Conservation (phyloP, 345 rosid species). For the Rhizophora mangle region DNA sequence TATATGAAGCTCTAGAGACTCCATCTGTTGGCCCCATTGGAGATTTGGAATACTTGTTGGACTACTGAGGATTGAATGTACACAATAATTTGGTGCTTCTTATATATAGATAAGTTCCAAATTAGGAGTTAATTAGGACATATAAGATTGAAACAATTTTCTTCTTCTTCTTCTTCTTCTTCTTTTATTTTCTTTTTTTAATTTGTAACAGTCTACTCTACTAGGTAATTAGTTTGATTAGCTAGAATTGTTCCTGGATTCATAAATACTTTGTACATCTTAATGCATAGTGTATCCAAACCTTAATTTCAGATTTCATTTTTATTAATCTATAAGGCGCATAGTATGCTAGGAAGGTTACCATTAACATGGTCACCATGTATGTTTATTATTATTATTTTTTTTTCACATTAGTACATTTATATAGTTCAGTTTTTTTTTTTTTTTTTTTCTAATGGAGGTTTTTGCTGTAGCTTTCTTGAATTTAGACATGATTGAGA, state of each 20-base stretch:
- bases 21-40: constrained; percentile 25
- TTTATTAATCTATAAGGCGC: constrained; percentile 8
- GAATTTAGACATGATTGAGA: background rate
- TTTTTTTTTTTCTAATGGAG: background rate
- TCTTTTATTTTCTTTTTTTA: background rate
- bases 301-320: constrained; percentile 20
- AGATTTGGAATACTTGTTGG: constrained; percentile 41
- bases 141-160: constrained; percentile 11
- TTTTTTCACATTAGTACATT: constrained; percentile 14
- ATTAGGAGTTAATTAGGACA: constrained; percentile 7
- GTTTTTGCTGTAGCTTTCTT: background rate
- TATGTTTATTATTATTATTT: background rate
- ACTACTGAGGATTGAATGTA: constrained; percentile 20
- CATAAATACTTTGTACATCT: constrained; percentile 35
- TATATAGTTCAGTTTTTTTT: too few species aligned
- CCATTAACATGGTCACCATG: constrained; percentile 1
- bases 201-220: constrained; percentile 9
- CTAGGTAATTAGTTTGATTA: constrained; percentile 14
- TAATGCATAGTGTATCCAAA: constrained; percentile 24
- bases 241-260: constrained; percentile 20
- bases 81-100: background rate
- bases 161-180: background rate
- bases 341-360: constrained; percentile 2
- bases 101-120: constrained; percentile 10
- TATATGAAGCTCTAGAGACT: constrained; percentile 28